Evolutionary conservation across 305 asterid species (phyloP).

Genomic region (Petunia hybrid): DNA sequence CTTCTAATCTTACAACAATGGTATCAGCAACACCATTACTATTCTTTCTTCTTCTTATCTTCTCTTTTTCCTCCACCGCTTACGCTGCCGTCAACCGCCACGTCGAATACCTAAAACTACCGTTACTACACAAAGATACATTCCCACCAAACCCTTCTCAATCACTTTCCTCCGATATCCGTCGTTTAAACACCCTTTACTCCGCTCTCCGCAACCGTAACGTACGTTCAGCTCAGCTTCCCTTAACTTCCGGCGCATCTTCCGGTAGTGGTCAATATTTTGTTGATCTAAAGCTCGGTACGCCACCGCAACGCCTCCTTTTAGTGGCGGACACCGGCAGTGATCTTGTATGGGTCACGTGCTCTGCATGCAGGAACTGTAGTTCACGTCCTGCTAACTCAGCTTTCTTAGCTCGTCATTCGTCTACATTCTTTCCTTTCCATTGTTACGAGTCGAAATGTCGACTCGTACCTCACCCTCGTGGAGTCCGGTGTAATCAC

Average conservation of each 20-base stretch:
- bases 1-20: neutral
- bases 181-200: slow-evolving; percentile 24
- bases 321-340: slow-evolving; percentile 90
- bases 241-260: slow-evolving; percentile 74
- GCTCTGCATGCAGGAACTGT: slow-evolving; percentile 77
- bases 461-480: slow-evolving; percentile 61
- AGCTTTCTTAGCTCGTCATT: slow-evolving; percentile 66
- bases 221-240: slow-evolving; percentile 47
- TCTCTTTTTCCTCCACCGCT: neutral
- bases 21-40: neutral
- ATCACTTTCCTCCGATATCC: slow-evolving; percentile 28
- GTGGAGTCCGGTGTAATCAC: slow-evolving; percentile 56
- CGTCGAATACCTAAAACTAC: slow-evolving; percentile 26
- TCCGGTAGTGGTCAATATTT: slow-evolving; percentile 86
- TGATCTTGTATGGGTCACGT: slow-evolving; percentile 82
- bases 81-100: neutral
- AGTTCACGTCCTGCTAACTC: slow-evolving; percentile 49
- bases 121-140: slow-evolving; percentile 30
- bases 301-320: slow-evolving; percentile 74
- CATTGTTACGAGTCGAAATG: slow-evolving; percentile 69
- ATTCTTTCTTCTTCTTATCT: slow-evolving; percentile 14
- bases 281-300: slow-evolving; percentile 71
- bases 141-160: slow-evolving; percentile 31
- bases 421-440: slow-evolving; percentile 65
- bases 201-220: neutral